Evolutionary conservation across 371 early-diverging fungal species (phyloP).

Genomic region (Mucor circinelloides): DNA sequence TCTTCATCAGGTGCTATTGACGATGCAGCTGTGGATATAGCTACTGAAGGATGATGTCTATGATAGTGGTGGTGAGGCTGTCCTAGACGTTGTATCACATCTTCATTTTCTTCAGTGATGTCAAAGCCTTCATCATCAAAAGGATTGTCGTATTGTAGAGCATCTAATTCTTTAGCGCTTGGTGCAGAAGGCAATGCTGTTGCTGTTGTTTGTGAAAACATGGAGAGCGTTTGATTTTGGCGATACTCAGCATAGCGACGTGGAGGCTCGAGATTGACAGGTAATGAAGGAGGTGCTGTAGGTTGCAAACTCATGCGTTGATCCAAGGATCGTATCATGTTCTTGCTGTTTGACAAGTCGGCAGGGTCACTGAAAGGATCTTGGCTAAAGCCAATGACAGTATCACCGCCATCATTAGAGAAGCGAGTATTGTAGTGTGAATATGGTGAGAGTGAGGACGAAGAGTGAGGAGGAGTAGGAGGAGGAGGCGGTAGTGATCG

Average conservation of each 20-base stretch:
- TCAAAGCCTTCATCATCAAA: slow-evolving; percentile 1
- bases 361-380: slow-evolving; percentile 14
- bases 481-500: neutral
- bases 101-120: neutral
- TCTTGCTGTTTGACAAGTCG: neutral
- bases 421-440: neutral
- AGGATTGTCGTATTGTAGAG: slow-evolving; percentile 1
- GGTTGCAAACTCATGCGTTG: neutral
- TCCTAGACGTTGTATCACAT: neutral
- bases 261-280: neutral
- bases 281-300: neutral
- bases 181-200: slow-evolving; percentile 32
- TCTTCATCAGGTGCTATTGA: neutral
- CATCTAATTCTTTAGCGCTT: slow-evolving; percentile 24
- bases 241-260: neutral
- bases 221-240: slow-evolving; percentile 17
- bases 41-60: neutral
- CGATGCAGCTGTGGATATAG: neutral
- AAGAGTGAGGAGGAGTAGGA: neutral
- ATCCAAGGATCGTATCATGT: neutral
- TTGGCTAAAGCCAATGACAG: neutral
- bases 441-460: neutral
- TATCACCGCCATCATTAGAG: slow-evolving; percentile 6
- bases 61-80: neutral
- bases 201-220: slow-evolving; percentile 29